Conservation (phyloP, 345 rosid genomes). For the Sonneratia alba region DNA sequence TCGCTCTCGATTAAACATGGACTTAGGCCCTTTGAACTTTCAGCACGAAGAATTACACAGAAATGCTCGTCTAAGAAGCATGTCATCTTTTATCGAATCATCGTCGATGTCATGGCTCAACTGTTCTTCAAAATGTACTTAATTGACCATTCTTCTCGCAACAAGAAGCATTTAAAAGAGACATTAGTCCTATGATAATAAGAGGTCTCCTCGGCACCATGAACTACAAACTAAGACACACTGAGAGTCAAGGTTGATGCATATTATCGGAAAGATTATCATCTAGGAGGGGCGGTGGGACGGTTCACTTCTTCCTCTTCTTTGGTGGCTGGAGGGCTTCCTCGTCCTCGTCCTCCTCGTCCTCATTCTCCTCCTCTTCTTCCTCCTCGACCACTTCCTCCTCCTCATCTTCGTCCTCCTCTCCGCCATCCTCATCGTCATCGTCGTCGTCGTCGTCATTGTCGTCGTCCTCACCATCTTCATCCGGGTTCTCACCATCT, state of each 20-base stretch:
- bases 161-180: background rate
- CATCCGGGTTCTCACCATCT: constrained; percentile 22
- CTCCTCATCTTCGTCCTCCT: constrained; percentile 19
- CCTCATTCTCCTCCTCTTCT: constrained; percentile 33
- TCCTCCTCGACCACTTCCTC: constrained; percentile 33
- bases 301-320: constrained; percentile 81
- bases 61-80: too few species aligned
- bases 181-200: background rate
- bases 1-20: too few species aligned
- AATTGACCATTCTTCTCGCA: background rate
- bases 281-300: background rate
- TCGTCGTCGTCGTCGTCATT: constrained; percentile 15
- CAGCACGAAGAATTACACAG: too few species aligned
- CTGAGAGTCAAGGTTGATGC: background rate
- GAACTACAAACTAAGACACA: background rate
- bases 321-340: constrained; percentile 85
- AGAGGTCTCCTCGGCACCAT: background rate
- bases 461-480: constrained; percentile 19
- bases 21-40: too few species aligned
- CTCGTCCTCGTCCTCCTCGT: constrained; percentile 68
- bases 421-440: constrained; percentile 12
- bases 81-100: background rate
- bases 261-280: background rate
- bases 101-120: background rate
- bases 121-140: background rate